phyloP scores from a whole-genome alignment of 1,139 yeast genomes.

The Sugiyamaella xylanicola region DNA sequence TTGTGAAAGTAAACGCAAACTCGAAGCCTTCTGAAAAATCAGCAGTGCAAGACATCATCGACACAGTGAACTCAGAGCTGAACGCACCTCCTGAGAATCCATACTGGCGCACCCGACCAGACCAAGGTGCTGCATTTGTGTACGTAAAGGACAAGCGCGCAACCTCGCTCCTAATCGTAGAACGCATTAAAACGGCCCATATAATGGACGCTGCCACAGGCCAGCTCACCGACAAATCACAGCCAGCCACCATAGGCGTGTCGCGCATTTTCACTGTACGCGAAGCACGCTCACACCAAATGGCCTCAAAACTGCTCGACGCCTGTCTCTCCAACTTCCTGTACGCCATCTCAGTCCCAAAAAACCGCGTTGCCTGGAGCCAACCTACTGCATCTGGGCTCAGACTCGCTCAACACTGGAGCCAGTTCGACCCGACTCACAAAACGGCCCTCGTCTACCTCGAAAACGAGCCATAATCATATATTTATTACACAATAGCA shows the following conservation, averaged over 20 bases:
- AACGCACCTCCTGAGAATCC: constrained; percentile 59
- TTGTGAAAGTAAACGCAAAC: constrained; percentile 40
- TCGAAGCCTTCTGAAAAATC: constrained; percentile 37
- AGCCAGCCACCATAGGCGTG: constrained; percentile 50
- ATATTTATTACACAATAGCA: not conserved
- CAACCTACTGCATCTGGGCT: constrained; percentile 71
- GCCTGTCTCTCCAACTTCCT: constrained; percentile 49
- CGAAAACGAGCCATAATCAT: constrained; percentile 1
- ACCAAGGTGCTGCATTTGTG: constrained; percentile 48
- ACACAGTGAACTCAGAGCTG: constrained; percentile 59
- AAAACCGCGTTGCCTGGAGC: constrained; percentile 60
- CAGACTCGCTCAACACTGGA: constrained; percentile 49
- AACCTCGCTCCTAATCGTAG: constrained; percentile 56
- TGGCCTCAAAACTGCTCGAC: constrained; percentile 51
- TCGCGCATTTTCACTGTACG: constrained; percentile 68
- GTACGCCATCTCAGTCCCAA: constrained; percentile 54
- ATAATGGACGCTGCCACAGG: constrained; percentile 52
- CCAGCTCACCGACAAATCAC: constrained; percentile 42
- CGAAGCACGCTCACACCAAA: constrained; percentile 54
- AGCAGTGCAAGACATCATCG: constrained; percentile 46
- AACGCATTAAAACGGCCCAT: constrained; percentile 42
- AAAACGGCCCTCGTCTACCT: constrained; percentile 8
- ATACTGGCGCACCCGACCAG: constrained; percentile 47
- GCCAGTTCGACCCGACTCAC: constrained; percentile 8
- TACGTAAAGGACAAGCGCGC: constrained; percentile 48